Evolutionary conservation across 176 grass and related monocot genomes (phyloP).

Genomic region (sorghum (Sorghum bicolor)): Sorghum_bicolor_NCBIv3 NC_012875.2:52794001-52794500

Average conservation of each 20-base stretch:
- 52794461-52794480: constrained; percentile 31
- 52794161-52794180: not conserved
- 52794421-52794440: constrained; percentile 31
- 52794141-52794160: not conserved
- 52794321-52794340: constrained; percentile 18
- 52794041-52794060: constrained; percentile 21
- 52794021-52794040: constrained; percentile 13
- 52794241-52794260: constrained; percentile 57
- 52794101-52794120: constrained; percentile 72
- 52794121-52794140: constrained; percentile 40
- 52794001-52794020: constrained; percentile 47
- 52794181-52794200: not conserved
- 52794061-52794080: constrained; percentile 58
- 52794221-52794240: constrained; percentile 44
- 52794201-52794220: constrained; percentile 54
- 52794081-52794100: constrained; percentile 72
- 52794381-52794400: not conserved
- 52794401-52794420: constrained; percentile 17
- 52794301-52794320: constrained; percentile 45
- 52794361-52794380: constrained; percentile 17
- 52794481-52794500: constrained; percentile 5
- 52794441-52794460: not conserved
- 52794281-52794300: constrained; percentile 26
- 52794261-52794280: constrained; percentile 53
- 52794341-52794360: constrained; percentile 24